A percentile compares a stretch with the other conserved stretches of the same genome.
phyloP scores from a whole-genome alignment of 1,284 basidiomycete species.

The Exsudoporus floridanus region DNA sequence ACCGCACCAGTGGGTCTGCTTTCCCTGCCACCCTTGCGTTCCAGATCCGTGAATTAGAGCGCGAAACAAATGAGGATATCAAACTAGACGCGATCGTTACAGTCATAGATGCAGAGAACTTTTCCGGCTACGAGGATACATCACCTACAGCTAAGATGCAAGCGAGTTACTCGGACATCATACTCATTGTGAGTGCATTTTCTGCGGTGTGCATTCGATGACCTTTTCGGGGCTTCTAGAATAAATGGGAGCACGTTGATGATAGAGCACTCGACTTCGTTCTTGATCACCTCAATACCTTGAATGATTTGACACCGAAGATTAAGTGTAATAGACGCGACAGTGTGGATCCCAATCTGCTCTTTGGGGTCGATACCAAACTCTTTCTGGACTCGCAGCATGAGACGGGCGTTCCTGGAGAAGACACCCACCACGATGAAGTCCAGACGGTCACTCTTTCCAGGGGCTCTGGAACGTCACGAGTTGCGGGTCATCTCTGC shows the following conservation, averaged over 20 bases:
- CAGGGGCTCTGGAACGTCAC: conserved; percentile 37
- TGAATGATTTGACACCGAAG: conserved; percentile 87
- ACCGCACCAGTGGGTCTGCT: conserved; percentile 66
- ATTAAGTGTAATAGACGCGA: conserved; percentile 64
- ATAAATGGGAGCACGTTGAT: conserved; percentile 84
- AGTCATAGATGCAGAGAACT: conserved; percentile 88
- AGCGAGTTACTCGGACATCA: conserved; percentile 88
- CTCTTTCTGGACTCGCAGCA: conserved; percentile 50
- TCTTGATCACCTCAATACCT: conserved; percentile 81
- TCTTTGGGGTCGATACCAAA: conserved; percentile 83
- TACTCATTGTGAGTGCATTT: conserved; percentile 66
- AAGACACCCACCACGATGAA: conserved; percentile 64
- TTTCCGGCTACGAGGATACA: conserved; percentile 85
- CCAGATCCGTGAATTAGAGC: conserved; percentile 85
- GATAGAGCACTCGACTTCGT: conserved; percentile 78
- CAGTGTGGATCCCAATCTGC: conserved; percentile 69
- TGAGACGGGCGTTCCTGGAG: conserved; percentile 1
- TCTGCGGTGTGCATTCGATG: conserved; percentile 1
- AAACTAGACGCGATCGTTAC: conserved; percentile 87
- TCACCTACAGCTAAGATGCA: conserved; percentile 89
- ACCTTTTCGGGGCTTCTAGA: conserved; percentile 42
- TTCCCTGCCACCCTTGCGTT: conserved; percentile 90
- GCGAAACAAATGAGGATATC: conserved; percentile 70
- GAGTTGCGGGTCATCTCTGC: conserved; percentile 24
- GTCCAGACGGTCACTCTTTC: conserved; percentile 75